Evolutionary conservation across 148 eudicot species (phyloP), one percentile per base, ranked within the genome.

Genomic region (Arbutus unedo): DNA sequence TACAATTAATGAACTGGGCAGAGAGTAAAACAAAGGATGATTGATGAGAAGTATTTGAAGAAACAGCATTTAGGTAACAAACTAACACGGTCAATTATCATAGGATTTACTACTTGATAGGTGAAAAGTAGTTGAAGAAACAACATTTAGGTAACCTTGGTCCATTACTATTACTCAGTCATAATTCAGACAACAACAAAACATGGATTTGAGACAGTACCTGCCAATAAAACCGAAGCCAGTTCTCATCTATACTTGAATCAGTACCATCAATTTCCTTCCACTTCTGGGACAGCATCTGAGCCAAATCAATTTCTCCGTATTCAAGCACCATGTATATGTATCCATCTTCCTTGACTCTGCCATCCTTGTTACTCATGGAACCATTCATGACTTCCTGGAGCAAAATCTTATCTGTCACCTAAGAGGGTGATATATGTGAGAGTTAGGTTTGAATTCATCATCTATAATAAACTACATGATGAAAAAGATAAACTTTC

Each of bases 211-310:
- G 21, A 55, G 53, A 53, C 31, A 48, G 64, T 71, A 93, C 98
- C 98, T 93, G 98, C 98, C 98, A 96, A 76, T 91, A 96, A 83
- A 94, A 94, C 6, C 98, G 93, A 81, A 96, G 96, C 98, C 98
- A 96, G 85, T 94, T 94, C 84, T 96, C 91, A 89, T 96, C 95
- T 80, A 96, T 91, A 77, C 84, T 89, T 79, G 88, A 85, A 83
- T 86, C 82, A 77, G 91, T 85, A 81, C 83, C 81, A 83, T 96
- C 98, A 83, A 93, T 83, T 83, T 91, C 98, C 88, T 82, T 94
- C 96, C 95, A 94, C 74, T 96, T 96, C 62, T 96, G 96, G 50
- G 96, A 87, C 25, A 96, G 89, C 98, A 96, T 94, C 88, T 96
- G 98, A 66, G 98, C 98, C 86, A 96, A 84, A 87, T 96, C 98